A percentile compares a stretch with the other conserved stretches of the same genome.
These are phyloP conservation scores for Carex cristatella DNA, from an alignment of 176 grass and related monocot species.

Conservation along the genomic window DNA sequence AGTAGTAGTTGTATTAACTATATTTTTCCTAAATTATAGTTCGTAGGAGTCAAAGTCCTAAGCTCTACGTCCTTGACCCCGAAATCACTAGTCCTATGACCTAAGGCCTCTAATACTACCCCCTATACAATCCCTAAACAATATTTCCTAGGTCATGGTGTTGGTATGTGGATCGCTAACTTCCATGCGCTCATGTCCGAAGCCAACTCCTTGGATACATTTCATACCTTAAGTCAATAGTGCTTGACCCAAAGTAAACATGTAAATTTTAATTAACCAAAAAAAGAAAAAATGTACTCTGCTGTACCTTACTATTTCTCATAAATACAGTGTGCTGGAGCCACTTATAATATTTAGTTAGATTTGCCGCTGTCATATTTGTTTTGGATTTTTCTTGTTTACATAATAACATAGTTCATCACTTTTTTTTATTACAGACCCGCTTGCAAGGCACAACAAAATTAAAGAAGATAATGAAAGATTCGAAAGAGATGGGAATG, in stretches of 20 bases:
- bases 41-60: too few relatives aligned
- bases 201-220: too few relatives aligned
- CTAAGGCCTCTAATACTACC: too few relatives aligned
- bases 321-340: background rate
- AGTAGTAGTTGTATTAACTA: too few relatives aligned
- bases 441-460: constrained; percentile 74
- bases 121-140: too few relatives aligned
- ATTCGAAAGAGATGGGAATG: constrained; percentile 78
- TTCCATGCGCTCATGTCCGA: too few relatives aligned
- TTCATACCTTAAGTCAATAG: background rate
- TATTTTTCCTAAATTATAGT: too few relatives aligned
- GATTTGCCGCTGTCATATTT: background rate
- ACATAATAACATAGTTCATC: constrained; percentile 3
- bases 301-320: background rate
- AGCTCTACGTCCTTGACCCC: too few relatives aligned
- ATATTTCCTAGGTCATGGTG: too few relatives aligned
- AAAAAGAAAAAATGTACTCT: background rate
- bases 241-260: background rate
- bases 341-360: background rate
- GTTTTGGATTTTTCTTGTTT: background rate
- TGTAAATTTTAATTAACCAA: background rate
- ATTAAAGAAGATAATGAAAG: constrained; percentile 91
- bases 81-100: too few relatives aligned
- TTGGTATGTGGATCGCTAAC: too few relatives aligned
- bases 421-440: constrained; percentile 41